Evolutionary conservation across 2,329 filamentous ascomycete species (phyloP), one percentile per base, ranked within the genome.

Genomic region (Epichloe gansuensis): DNA sequence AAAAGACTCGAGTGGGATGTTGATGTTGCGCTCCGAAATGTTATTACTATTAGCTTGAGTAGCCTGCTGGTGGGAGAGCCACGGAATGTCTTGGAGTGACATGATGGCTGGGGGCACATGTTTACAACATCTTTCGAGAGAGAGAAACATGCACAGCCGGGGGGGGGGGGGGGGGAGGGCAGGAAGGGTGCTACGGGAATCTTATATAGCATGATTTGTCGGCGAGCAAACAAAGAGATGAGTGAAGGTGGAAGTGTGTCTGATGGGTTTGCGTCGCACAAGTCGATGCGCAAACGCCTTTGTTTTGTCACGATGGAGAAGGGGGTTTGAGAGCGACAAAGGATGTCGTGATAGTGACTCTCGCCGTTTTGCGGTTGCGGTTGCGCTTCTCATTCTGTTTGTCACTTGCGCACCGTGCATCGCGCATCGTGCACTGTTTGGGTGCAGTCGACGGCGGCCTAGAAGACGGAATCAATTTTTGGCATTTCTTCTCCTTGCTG

Each of bases 241-340:
- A 38, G 40, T 27, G 23, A 50, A 50, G 6, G 25, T 12, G 27
- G 17, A 49, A n/a, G 11, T 1, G 44, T 5, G 17, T 5, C 11
- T 17, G n/a, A 44, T 11, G 23, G 25, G 52, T 53, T 53, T 53
- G 52, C 44, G 52, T 53, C 27, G 47, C 48, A 53, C 52, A 40
- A 7, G 11, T 11, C 27, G 27, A 21, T 21, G 17, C 17, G 17
- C 17, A 21, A 21, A 21, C 17, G 17, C 17, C 17, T 21, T 21
- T 21, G 17, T 21, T 21, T 21, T 21, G 17, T 21, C 17, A 21
- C 17, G 2, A 21, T 21, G 17, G 2, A 21, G 17, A 21, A 21
- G 17, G 17, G 17, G 17, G 17, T 21, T 21, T 21, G 17, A 21
- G 17, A 31, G 27, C 27, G 27, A 11, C 27, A 31, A 31, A 31